Percentiles rank a stretch among this genome's conserved stretches.
Evolutionary conservation across 805 yeast genomes (phyloP).

Genomic region (Isabelozyma pseudorhagii): DNA sequence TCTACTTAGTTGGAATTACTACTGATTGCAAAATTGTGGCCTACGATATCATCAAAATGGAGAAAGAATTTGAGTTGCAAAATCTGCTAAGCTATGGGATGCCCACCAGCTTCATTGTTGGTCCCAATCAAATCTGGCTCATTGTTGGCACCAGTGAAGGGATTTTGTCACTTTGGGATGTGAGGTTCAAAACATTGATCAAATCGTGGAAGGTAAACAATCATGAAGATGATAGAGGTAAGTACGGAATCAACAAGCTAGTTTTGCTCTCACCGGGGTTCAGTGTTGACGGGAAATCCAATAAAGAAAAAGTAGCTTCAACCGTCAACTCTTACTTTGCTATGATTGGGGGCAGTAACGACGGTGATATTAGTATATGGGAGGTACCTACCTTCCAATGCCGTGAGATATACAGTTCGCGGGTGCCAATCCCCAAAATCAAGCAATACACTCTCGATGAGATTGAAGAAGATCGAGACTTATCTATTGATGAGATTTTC

Average conservation of each 20-base stretch:
- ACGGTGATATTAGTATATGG: slow-evolving; percentile 67
- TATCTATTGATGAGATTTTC: slow-evolving; percentile 13
- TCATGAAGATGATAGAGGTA: background rate
- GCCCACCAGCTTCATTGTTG: slow-evolving; percentile 57
- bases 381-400: slow-evolving; percentile 67
- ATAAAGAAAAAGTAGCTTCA: background rate
- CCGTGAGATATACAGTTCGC: slow-evolving; percentile 27
- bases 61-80: slow-evolving; percentile 35
- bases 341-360: slow-evolving; percentile 66
- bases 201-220: slow-evolving; percentile 60
- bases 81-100: slow-evolving; percentile 67
- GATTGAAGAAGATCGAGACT: slow-evolving; percentile 11
- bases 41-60: slow-evolving; percentile 60
- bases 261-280: slow-evolving; percentile 39
- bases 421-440: slow-evolving; percentile 13
- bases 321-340: slow-evolving; percentile 26
- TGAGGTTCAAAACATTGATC: slow-evolving; percentile 59
- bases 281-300: slow-evolving; percentile 13
- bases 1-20: slow-evolving; percentile 50
- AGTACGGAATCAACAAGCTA: slow-evolving; percentile 48
- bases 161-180: slow-evolving; percentile 75
- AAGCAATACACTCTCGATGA: slow-evolving; percentile 22
- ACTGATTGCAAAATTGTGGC: slow-evolving; percentile 48
- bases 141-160: slow-evolving; percentile 76
- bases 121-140: slow-evolving; percentile 56